Base-by-base conservation (phyloP, 768 basidiomycete species). In the Leccinum uliginosum region DNA sequence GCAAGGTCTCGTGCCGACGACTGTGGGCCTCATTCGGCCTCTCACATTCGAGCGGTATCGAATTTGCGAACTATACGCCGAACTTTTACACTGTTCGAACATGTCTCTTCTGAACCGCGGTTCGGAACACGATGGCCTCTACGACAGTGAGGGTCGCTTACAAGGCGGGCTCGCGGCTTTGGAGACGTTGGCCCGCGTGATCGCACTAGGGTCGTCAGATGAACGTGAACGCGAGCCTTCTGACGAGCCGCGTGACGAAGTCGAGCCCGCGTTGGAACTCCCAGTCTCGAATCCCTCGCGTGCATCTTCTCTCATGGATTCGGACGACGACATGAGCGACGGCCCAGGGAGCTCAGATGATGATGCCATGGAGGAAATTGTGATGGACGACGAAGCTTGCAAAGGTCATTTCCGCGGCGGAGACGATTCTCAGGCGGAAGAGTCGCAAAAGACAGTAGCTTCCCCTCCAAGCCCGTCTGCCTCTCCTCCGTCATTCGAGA, bases 61-160 rank as follows among this genome's bases (percentile, higher is more conserved):
- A 10, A 93, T 98, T 64, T 91, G 93, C 73, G 97, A 99, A 72
- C 79, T 99, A 12, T 94, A 96, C 65, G 97, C 96, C 19, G 97
- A 99, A 69, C 83, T 99, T 6, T 76, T 98, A 24, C 97, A 99
- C 67, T 97, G 94, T 70, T 98, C 97, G 17, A 98, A 97, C 66
- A 98, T 99, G 96, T 86, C 91, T 6, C 81, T 98, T 23, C 78
- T 98, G 26, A 98, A 98, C 69, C 91, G 97, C 10, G 73, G 82
- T 1, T 67, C 81, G 0, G 85, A 87, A 48, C 85, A 80, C 54
- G 81, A 83, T 47, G 78, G 83, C 23, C 75, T 85, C n/a, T 94
- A 93, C 71, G 91, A 92, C 66, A 75, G 78, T 1, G 84, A 91
- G 52, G 96, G 96, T 19, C 83, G 91, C 26, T 74, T 99, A 44